Evolutionary conservation across 2,329 filamentous ascomycete species (phyloP), one percentile per base, ranked within the genome.

Genomic region (Endothia cerciana): DNA sequence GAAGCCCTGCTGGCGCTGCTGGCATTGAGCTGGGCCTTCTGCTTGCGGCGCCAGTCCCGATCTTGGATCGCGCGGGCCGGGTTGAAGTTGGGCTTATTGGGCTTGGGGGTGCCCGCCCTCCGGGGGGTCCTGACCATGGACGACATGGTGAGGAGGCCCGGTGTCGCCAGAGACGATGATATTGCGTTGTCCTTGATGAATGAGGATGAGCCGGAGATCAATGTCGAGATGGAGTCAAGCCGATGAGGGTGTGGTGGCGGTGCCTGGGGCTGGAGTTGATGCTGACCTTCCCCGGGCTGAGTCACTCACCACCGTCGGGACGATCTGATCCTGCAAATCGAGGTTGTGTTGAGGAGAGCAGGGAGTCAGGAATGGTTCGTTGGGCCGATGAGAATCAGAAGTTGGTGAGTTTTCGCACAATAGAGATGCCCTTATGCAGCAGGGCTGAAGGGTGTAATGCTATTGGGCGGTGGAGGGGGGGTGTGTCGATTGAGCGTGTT

Each of bases 11-110:
- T 69, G 64, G 71, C 70, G 43, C 4, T 57, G 47, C 47, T 51
- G 47, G 22, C 47, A 51, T 70, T 68, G 47, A 56, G 63, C 8
- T 73, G 73, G 2, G 77, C 78, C 67, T 78, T 76, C 64, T 73
- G 72, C 59, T 73, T 71, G 60, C 79, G 79, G 22, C 80, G 78
- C 72, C 82, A 81, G 69, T 82, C 79, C 47, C 81, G 81, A 70
- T 86, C 83, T 62, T 83, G 80, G 73, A 86, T 81, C 57, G 83
- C 83, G 63, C 83, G 81, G 67, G 81, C 77, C 25, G 81, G 77
- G 63, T 83, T 84, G n/a, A 82, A 73, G 53, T 80, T 69, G 15
- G 65, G 76, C 76, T 65, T 80, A 82, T 68, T 76, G 79, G 76
- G 81, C 77, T 76, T 80, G 67, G 71, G 74, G 72, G 63, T 73